phyloP scores from a whole-genome alignment of 805 yeast species.

The Yarrowia keelungensis region DNA sequence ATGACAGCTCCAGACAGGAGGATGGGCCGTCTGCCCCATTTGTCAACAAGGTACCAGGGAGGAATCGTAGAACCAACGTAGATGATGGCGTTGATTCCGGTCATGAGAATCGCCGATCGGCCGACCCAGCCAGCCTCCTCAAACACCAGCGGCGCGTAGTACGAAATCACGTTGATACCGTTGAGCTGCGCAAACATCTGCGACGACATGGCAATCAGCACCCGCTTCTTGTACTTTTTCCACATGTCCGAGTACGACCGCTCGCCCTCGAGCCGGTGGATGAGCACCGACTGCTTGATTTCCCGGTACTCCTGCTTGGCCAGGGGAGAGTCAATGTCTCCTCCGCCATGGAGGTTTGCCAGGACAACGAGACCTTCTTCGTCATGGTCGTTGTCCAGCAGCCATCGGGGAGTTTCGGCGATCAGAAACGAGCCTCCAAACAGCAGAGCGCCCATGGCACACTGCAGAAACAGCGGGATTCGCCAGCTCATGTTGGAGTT shows the following conservation, averaged over 20 bases:
- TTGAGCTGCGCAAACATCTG: conserved; percentile 92
- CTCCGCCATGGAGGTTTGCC: conserved; percentile 80
- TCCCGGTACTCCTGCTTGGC: conserved; percentile 78
- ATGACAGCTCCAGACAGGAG: conserved; percentile 76
- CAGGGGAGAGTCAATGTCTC: conserved; percentile 69
- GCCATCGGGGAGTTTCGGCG: conserved; percentile 91
- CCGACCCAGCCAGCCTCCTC: conserved; percentile 97
- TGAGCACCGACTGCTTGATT: conserved; percentile 79
- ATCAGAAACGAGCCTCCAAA: conserved; percentile 77
- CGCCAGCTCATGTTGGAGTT: conserved; percentile 75
- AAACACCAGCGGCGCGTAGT: conserved; percentile 92
- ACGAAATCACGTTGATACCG: conserved; percentile 91
- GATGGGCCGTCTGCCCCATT: conserved; percentile 91
- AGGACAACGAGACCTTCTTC: conserved; percentile 85
- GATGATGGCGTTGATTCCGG: conserved; percentile 75
- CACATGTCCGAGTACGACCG: conserved; percentile 77
- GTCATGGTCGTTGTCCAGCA: conserved; percentile 77
- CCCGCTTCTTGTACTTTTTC: conserved; percentile 73
- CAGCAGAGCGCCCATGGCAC: conserved; percentile 70
- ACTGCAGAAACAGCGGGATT: conserved; percentile 77
- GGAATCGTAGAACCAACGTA: conserved; percentile 75
- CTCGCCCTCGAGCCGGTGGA: conserved; percentile 83
- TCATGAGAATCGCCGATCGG: conserved; percentile 84
- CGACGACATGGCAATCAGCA: conserved; percentile 86
- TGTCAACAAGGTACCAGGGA: conserved; percentile 89